Percentiles rank a stretch among this genome's conserved stretches.
Conservation (phyloP, 2,329 filamentous ascomycete species). For the Penicillium sp. region DNA sequence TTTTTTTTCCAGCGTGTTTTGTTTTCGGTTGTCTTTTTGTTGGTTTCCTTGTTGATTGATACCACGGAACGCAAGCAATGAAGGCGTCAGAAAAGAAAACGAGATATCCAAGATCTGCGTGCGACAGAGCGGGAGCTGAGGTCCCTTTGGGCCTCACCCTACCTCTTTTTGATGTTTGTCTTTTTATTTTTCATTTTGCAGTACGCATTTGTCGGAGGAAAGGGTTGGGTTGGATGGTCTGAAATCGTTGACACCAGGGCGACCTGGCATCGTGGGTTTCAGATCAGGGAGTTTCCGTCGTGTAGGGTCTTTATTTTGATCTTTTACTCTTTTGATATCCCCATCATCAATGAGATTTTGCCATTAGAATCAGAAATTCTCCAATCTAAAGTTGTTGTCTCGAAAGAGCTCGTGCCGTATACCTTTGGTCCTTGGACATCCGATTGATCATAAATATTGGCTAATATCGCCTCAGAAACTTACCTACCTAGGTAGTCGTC, state of each 20-base stretch:
- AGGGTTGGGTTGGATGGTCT: slow-evolving; percentile 7
- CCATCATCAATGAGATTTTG: slow-evolving; percentile 27
- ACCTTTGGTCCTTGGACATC: neutral
- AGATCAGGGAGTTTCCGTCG: slow-evolving; percentile 4
- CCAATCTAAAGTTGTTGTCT: slow-evolving; percentile 3
- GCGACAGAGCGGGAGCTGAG: slow-evolving; percentile 20
- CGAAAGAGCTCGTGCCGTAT: neutral
- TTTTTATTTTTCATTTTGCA: slow-evolving; percentile 3
- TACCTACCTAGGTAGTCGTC: too few relatives aligned
- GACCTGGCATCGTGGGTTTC: slow-evolving; percentile 2
- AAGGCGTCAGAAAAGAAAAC: slow-evolving; percentile 32
- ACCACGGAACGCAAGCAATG: slow-evolving; percentile 33
- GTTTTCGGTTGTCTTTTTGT: slow-evolving; percentile 16
- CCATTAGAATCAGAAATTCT: slow-evolving; percentile 10
- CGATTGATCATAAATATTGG: too few relatives aligned
- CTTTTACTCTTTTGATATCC: slow-evolving; percentile 27
- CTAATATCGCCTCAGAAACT: too few relatives aligned
- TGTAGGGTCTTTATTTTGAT: slow-evolving; percentile 14
- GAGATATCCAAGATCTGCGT: slow-evolving; percentile 30
- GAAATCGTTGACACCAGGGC: neutral
- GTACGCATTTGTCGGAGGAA: slow-evolving; percentile 6
- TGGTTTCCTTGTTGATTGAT: slow-evolving; percentile 25
- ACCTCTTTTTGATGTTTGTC: slow-evolving; percentile 12
- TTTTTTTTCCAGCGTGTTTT: slow-evolving; percentile 17
- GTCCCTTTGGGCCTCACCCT: slow-evolving; percentile 10